A percentile compares a stretch with the other conserved stretches of the same genome.
These are phyloP conservation scores for Musa acuminata DNA, from an alignment of 176 grass and related monocot species.

Conservation along the genomic window DNA sequence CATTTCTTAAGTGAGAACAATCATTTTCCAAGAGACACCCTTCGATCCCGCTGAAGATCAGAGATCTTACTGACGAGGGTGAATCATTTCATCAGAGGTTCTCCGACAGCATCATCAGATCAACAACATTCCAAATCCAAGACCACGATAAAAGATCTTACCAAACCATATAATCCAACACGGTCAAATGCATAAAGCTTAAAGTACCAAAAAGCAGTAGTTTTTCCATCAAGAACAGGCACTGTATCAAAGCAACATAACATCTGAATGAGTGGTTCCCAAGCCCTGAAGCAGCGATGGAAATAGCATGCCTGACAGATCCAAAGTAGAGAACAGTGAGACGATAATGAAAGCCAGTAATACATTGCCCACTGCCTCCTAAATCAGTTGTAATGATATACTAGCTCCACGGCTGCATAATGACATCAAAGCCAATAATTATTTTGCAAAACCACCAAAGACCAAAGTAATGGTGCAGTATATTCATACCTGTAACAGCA, in stretches of 20 bases:
- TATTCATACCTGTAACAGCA: conserved; percentile 27
- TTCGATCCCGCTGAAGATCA: conserved; percentile 6
- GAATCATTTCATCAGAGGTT: background rate
- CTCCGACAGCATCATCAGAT: background rate
- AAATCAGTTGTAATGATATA: conserved; percentile 11
- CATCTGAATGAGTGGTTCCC: conserved; percentile 25
- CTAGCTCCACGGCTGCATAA: conserved; percentile 25
- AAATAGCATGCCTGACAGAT: conserved; percentile 23
- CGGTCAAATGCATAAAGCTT: conserved; percentile 22
- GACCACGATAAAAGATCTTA: background rate
- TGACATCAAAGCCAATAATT: conserved; percentile 14
- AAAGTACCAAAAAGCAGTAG: conserved; percentile 29
- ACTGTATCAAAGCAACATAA: conserved; percentile 29
- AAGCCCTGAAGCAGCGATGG: conserved; percentile 17
- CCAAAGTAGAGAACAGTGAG: conserved; percentile 23
- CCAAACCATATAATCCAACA: conserved; percentile 16
- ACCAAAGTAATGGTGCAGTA: background rate
- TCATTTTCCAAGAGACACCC: conserved; percentile 4
- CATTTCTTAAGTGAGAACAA: conserved; percentile 6
- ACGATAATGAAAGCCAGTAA: conserved; percentile 19
- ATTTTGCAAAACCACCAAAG: conserved; percentile 11
- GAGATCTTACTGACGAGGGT: conserved; percentile 15
- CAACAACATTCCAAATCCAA: conserved; percentile 12
- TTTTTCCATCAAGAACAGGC: conserved; percentile 25
- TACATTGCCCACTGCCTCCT: conserved; percentile 18